Conservation (phyloP, 257 asterid genomes). For the Nicotiana undulata region DNA sequence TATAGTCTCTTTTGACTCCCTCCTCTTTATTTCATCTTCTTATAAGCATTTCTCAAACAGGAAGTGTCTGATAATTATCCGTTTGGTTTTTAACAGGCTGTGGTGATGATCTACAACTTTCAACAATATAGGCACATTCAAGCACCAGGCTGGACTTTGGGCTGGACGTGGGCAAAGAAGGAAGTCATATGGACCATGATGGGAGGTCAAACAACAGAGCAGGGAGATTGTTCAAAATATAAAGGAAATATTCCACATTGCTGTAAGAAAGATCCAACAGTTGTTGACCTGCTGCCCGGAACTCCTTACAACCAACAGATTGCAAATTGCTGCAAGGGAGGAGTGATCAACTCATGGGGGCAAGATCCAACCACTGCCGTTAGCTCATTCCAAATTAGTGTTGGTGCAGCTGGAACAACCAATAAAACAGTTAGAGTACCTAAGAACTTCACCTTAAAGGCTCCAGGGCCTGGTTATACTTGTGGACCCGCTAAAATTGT, state of each 20-base stretch:
- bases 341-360: slow-evolving; percentile 65
- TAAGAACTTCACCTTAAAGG: slow-evolving; percentile 62
- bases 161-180: slow-evolving; percentile 93
- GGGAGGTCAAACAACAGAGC: slow-evolving; percentile 80
- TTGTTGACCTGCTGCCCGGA: slow-evolving; percentile 70
- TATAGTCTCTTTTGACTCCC: background rate
- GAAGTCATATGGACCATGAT: slow-evolving; percentile 89
- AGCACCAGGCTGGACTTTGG: slow-evolving; percentile 91
- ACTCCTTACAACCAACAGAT: slow-evolving; percentile 81
- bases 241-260: slow-evolving; percentile 71
- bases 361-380: slow-evolving; percentile 66
- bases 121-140: slow-evolving; percentile 88
- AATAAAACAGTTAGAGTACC: slow-evolving; percentile 74
- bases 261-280: slow-evolving; percentile 67
- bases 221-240: slow-evolving; percentile 84
- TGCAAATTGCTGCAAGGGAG: slow-evolving; percentile 89
- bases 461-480: slow-evolving; percentile 85
- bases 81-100: slow-evolving; percentile 33
- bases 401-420: slow-evolving; percentile 70
- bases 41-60: background rate
- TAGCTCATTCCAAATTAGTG: slow-evolving; percentile 68
- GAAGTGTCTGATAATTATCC: background rate
- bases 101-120: slow-evolving; percentile 80
- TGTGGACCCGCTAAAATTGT: slow-evolving; percentile 74
- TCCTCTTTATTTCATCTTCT: background rate